Conservation (phyloP, 768 basidiomycete genomes). For the Mycena filopes region DNA sequence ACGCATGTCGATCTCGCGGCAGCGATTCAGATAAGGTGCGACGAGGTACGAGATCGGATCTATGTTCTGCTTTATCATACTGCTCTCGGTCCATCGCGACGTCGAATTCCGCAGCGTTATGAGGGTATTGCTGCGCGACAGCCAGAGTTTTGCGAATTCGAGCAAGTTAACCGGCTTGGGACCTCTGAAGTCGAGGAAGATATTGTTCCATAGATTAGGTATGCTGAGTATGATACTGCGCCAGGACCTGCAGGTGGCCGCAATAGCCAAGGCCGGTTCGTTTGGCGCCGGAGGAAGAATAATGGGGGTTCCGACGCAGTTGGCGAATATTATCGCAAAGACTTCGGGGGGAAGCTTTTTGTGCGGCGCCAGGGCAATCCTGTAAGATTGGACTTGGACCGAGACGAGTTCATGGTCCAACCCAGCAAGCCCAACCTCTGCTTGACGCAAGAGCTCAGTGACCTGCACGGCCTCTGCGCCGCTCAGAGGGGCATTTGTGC, state of each 20-base stretch:
- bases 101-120: slow-evolving; percentile 33
- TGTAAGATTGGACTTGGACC: slow-evolving; percentile 24
- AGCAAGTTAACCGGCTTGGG: slow-evolving; percentile 24
- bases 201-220: slow-evolving; percentile 31
- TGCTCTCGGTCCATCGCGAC: slow-evolving; percentile 23
- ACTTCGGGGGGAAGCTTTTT: slow-evolving; percentile 28
- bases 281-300: slow-evolving; percentile 29
- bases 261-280: slow-evolving; percentile 26
- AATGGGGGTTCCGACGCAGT: slow-evolving; percentile 27
- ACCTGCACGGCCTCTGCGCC: slow-evolving; percentile 16
- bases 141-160: slow-evolving; percentile 29
- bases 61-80: slow-evolving; percentile 11
- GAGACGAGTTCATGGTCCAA: slow-evolving; percentile 14
- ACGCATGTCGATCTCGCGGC: slow-evolving; percentile 34
- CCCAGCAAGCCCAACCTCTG: slow-evolving; percentile 13
- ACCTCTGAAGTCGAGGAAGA: slow-evolving; percentile 32
- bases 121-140: slow-evolving; percentile 28
- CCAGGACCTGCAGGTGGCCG: slow-evolving; percentile 30
- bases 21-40: slow-evolving; percentile 27
- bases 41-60: slow-evolving; percentile 28
- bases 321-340: slow-evolving; percentile 24
- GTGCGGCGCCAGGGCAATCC: slow-evolving; percentile 26
- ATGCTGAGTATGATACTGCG: slow-evolving; percentile 21
- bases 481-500: slow-evolving; percentile 24
- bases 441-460: slow-evolving; percentile 9